phyloP scores from a whole-genome alignment of 2,329 filamentous ascomycete genomes.

The Pezicula rhizophila region DNA sequence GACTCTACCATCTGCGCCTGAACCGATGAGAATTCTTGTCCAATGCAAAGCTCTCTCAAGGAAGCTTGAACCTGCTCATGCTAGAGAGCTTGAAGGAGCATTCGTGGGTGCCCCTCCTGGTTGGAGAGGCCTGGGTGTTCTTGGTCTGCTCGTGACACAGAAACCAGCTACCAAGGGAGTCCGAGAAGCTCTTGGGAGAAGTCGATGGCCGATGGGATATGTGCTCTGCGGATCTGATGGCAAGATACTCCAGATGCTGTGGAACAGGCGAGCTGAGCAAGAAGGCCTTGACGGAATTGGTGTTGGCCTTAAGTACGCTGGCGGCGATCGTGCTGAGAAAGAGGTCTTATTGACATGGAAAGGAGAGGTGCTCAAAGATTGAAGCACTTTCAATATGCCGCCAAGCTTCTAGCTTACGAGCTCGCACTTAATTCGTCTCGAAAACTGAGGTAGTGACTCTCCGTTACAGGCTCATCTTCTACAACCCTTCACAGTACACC shows the following conservation, averaged over 20 bases:
- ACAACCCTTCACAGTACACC: too few relatives aligned
- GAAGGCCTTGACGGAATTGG: conserved; percentile 56
- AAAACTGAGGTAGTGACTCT: too few relatives aligned
- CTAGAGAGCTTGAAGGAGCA: conserved; percentile 76
- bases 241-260: conserved; percentile 59
- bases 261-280: conserved; percentile 61
- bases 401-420: conserved; percentile 5
- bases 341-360: conserved; percentile 47
- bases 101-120: conserved; percentile 67
- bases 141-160: conserved; percentile 67
- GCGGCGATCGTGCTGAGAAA: conserved; percentile 24
- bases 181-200: conserved; percentile 62
- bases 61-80: conserved; percentile 47
- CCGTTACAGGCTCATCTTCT: too few relatives aligned
- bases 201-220: conserved; percentile 66
- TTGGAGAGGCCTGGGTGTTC: conserved; percentile 59
- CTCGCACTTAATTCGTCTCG: not conserved
- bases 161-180: conserved; percentile 72
- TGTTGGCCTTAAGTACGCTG: conserved; percentile 40
- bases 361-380: conserved; percentile 30
- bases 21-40: conserved; percentile 41
- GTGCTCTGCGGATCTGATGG: conserved; percentile 55
- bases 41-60: conserved; percentile 65
- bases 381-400: not conserved
- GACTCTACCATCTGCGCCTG: conserved; percentile 43